Base-by-base conservation (phyloP, 2,329 filamentous ascomycete genomes). In the Colletotrichum tabaci region DNA sequence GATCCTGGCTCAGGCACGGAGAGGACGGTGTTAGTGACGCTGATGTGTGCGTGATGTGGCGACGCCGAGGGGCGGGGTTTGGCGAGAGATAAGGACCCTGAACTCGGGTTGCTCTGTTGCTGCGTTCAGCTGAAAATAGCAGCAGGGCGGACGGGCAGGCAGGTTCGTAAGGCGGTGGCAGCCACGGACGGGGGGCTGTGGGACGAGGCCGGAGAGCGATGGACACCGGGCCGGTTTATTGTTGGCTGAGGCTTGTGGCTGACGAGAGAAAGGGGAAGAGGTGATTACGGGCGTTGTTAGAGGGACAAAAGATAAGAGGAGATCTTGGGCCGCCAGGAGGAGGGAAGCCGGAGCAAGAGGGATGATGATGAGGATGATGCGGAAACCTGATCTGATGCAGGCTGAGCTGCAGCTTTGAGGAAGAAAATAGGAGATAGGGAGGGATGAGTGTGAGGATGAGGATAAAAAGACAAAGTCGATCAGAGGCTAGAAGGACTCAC, bases 41-140 rank as follows among this genome's bases (percentile, higher is more conserved):
- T 53, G 30, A 38, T 40, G 40, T 44, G 60, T 23, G 60, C 23
- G 50, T 57, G 55, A 65, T 71, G 55, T 72, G 66, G 70, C 66
- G 56, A 71, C 70, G 38, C 70, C 70, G 61, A 71, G 66, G 66
- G 60, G 70, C 61, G 57, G 42, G 55, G 23, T 65, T 56, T 21
- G n/a, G 8, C 2, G 61, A 70, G 66, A 71, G 70, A 71, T 72
- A 72, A 72, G 67, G 61, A 72, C 69, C 69, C 69, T 72, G 69
- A 68, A 67, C 38, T 55, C 26, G 13, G 23, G 58, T 44, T 52
- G 61, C 21, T 23, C 23, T 56, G 23, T 47, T 66, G 23, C 66
- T 46, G 62, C 42, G 57, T 52, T 72, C 69, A 55, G 69, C 69
- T 72, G 69, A 69, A 72, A 72, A 72, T 72, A 72, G 69, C 65